Evolutionary conservation across 2,329 filamentous ascomycete genomes (phyloP), one percentile per base, ranked within the genome.

Genomic region (Cladosporium sphaerospermum): DNA sequence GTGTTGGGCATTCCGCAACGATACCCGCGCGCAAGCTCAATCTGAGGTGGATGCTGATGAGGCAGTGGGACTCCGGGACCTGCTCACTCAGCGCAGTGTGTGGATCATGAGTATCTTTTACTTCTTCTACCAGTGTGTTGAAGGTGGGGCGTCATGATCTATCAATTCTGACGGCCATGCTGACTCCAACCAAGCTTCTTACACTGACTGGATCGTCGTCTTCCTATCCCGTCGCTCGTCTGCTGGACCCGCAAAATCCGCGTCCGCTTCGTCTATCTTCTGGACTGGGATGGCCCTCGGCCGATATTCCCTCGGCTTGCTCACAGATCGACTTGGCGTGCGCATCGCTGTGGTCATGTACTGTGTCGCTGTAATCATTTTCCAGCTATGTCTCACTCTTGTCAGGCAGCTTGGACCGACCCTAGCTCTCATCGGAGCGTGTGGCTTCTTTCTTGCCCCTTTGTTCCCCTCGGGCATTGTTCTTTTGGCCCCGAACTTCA

Each of bases 151-250:
- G n/a, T 36, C 34, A 36, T 4, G 34, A n/a, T 36, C n/a, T 4
- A 36, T 36, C 4, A 11, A n/a, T 4, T 36, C 10, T n/a, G 34
- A n/a, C 34, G 10, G n/a, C 4, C n/a, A n/a, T 36, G 13, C 40
- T 28, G 14, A 43, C 23, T 4, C 3, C 11, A 11, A 10, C 13
- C 7, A 14, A 50, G 47, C 47, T 36, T 43, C 37, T 2, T 50
- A 42, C 47, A 50, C 47, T 11, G 47, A 50, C 16, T 50, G 47
- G 47, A 50, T 50, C 19, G 47, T 50, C 4, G 8, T 43, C 4
- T 50, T 43, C 16, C 28, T 43, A 1, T 19, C 40, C 9, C 47
- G 47, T n/a, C 40, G 31, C 2, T 28, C 36, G 9, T 10, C 40
- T n/a, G 18, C 28, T 3, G 47, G 34, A 3, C n/a, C 39, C 11